Evolutionary conservation across 805 yeast genomes (phyloP).

Genomic region (Hanseniaspora lachancei): DNA sequence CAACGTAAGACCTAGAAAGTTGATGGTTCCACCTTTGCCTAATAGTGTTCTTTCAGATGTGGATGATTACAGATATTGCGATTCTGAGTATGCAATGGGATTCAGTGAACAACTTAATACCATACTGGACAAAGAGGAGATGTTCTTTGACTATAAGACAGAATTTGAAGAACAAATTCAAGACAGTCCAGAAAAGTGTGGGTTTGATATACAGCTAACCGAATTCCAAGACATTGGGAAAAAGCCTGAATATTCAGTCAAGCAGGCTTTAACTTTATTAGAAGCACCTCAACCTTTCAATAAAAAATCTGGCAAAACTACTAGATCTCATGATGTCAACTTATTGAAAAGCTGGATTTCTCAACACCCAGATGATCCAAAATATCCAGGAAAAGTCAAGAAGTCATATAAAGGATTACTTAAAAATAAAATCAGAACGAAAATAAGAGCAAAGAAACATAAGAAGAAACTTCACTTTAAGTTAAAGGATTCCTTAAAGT

Average conservation of each 20-base stretch:
- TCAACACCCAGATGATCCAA: constrained; percentile 46
- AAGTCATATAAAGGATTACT: constrained; percentile 83
- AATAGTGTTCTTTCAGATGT: constrained; percentile 45
- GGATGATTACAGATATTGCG: constrained; percentile 35
- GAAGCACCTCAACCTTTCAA: constrained; percentile 82
- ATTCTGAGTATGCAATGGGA: constrained; percentile 27
- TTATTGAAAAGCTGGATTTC: constrained; percentile 71
- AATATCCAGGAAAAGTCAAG: constrained; percentile 61
- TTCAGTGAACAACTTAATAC: constrained; percentile 47
- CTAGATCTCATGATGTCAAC: constrained; percentile 83
- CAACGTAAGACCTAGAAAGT: constrained; percentile 61
- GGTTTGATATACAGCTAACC: constrained; percentile 31
- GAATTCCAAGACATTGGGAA: constrained; percentile 34
- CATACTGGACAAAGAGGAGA: constrained; percentile 14
- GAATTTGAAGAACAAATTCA: constrained; percentile 26
- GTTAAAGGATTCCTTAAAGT: constrained; percentile 23
- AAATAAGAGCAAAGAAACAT: constrained; percentile 38
- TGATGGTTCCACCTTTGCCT: constrained; percentile 49
- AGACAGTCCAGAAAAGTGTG: constrained; percentile 22
- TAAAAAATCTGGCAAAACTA: constrained; percentile 53
- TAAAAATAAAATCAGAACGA: constrained; percentile 60
- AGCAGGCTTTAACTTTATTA: constrained; percentile 54
- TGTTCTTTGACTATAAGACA: constrained; percentile 19
- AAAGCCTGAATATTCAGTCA: constrained; percentile 18
- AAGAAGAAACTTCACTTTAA: constrained; percentile 25